Evolutionary conservation across 495 filamentous ascomycete species (phyloP).

Genomic region (Pseudoneurospora amorphoporcata): DNA sequence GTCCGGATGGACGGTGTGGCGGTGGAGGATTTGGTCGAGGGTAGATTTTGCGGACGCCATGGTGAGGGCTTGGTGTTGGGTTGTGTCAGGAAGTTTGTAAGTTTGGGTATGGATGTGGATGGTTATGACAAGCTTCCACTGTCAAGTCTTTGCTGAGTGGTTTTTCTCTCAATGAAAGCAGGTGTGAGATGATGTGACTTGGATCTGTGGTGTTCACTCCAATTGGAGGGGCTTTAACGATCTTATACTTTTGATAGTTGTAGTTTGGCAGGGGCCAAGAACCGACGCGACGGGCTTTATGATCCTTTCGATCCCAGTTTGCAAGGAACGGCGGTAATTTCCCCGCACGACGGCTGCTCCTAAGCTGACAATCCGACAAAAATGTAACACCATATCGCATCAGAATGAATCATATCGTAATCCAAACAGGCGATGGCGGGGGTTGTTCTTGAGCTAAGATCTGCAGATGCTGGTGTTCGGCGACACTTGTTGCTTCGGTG

Average conservation of each 20-base stretch:
- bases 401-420: background rate
- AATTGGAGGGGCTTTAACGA: background rate
- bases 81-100: background rate
- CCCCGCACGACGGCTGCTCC: background rate
- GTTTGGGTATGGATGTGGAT: too few relatives aligned
- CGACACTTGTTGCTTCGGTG: background rate
- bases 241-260: background rate
- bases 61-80: background rate
- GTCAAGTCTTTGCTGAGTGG: too few relatives aligned
- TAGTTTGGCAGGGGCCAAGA: background rate
- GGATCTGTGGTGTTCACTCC: background rate
- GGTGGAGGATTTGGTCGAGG: conserved; percentile 16
- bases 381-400: background rate
- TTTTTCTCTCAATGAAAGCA: too few relatives aligned
- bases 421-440: background rate
- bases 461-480: background rate
- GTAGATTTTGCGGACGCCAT: conserved; percentile 9
- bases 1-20: conserved; percentile 6
- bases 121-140: too few relatives aligned
- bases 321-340: background rate
- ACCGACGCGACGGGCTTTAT: background rate
- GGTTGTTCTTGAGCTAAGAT: background rate
- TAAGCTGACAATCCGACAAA: background rate
- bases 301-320: background rate
- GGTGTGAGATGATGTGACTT: background rate